Percentiles rank a stretch among this genome's conserved stretches.
Conservation (phyloP, 208 protist species). For the Trypanosoma mega region DNA sequence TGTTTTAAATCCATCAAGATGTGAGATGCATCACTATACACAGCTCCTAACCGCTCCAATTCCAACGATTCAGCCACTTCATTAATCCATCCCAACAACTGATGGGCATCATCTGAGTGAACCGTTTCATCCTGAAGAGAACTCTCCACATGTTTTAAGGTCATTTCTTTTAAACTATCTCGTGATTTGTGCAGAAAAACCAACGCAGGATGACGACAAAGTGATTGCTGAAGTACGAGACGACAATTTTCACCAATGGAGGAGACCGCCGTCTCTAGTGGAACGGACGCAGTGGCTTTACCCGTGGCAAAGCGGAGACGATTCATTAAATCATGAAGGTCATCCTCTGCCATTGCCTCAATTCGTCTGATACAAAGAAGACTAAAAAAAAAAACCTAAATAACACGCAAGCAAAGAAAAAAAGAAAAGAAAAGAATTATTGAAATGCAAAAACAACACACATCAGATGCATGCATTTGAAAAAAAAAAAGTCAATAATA, state of each 20-base stretch:
- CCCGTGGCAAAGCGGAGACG: conserved; percentile 69
- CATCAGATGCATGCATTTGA: not conserved
- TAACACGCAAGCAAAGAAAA: conserved; percentile 13
- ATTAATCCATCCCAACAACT: conserved; percentile 59
- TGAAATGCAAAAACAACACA: conserved; percentile 5
- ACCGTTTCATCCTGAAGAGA: conserved; percentile 15
- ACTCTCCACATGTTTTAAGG: conserved; percentile 30
- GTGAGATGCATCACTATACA: conserved; percentile 37
- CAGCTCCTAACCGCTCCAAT: conserved; percentile 56
- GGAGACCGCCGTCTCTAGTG: conserved; percentile 21
- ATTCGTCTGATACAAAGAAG: not conserved
- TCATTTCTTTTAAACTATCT: conserved; percentile 23
- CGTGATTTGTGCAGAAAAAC: conserved; percentile 19
- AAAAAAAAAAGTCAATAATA: conserved; percentile 1
- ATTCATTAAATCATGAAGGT: conserved; percentile 65
- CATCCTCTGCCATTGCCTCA: conserved; percentile 49
- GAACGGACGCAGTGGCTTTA: conserved; percentile 27
- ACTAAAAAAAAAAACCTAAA: conserved; percentile 12
- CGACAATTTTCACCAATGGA: conserved; percentile 42
- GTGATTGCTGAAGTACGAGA: conserved; percentile 62
- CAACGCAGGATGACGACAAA: conserved; percentile 62
- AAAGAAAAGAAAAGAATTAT: conserved; percentile 12
- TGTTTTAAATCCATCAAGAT: conserved; percentile 16
- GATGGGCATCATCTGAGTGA: conserved; percentile 27
- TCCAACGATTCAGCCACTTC: conserved; percentile 57